phyloP scores from a whole-genome alignment of 2,329 filamentous ascomycete genomes.

The Fusarium lateritium region DNA sequence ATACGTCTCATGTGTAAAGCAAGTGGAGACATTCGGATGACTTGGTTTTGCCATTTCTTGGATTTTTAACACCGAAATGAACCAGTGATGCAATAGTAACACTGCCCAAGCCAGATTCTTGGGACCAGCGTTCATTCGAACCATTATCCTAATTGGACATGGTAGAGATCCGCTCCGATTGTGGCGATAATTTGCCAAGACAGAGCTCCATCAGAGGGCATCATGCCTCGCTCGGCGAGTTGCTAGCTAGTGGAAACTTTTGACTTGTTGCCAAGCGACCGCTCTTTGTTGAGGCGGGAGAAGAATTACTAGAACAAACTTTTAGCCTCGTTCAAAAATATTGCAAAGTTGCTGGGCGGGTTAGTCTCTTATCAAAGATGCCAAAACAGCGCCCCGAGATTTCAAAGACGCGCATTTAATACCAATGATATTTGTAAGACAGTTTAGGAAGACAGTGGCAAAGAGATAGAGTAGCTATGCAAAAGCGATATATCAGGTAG shows the following conservation, averaged over 20 bases:
- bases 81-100: not conserved
- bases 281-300: not conserved
- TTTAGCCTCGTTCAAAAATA: no score
- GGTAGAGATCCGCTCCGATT: constrained; percentile 3
- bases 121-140: no score
- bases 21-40: not conserved
- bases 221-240: not conserved
- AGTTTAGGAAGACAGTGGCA: no score
- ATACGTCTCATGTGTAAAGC: no score
- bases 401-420: no score
- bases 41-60: not conserved
- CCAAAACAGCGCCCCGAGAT: no score
- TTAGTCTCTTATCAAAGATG: no score
- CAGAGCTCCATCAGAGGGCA: not conserved
- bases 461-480: no score
- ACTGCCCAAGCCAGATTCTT: no score
- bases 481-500: no score
- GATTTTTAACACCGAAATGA: not conserved
- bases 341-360: no score
- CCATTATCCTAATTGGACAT: not conserved
- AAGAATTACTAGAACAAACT: not conserved
- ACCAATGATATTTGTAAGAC: no score
- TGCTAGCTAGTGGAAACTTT: not conserved
- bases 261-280: not conserved
- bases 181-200: constrained; percentile 8